phyloP scores from a whole-genome alignment of 129 eudicot species.

The Pseudognaphalium luteoalbum region DNA sequence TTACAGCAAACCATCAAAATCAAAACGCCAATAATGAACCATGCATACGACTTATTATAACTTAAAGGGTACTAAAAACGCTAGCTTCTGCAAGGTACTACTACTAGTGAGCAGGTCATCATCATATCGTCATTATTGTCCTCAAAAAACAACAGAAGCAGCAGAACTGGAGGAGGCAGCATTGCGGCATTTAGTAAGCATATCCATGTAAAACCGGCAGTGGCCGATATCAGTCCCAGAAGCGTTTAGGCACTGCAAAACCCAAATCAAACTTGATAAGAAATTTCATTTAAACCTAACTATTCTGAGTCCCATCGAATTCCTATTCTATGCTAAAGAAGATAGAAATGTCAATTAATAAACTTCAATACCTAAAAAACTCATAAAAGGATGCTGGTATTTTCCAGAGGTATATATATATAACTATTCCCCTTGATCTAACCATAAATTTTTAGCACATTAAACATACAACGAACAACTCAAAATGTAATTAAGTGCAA shows the following conservation, averaged over 20 bases:
- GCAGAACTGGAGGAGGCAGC: background rate
- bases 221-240: conserved; percentile 72
- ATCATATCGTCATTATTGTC: background rate
- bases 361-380: no score
- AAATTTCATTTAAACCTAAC: no score
- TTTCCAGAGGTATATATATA: background rate
- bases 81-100: background rate
- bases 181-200: conserved; percentile 61
- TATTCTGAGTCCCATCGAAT: no score
- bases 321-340: no score
- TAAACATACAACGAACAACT: background rate
- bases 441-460: background rate
- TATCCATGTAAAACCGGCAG: conserved; percentile 87
- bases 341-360: no score
- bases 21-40: no score
- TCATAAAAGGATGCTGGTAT: background rate
- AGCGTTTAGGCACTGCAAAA: conserved; percentile 69
- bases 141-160: background rate
- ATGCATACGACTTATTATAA: no score
- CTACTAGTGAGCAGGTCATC: background rate
- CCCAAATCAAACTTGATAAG: background rate
- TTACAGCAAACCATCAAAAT: no score
- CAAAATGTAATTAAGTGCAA: no score
- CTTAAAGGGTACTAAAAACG: no score
- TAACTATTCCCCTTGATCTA: no score